Evolutionary conservation across 1,284 basidiomycete species (phyloP), one percentile per base, ranked within the genome.

Genomic region (Boletus semigastroideus): DNA sequence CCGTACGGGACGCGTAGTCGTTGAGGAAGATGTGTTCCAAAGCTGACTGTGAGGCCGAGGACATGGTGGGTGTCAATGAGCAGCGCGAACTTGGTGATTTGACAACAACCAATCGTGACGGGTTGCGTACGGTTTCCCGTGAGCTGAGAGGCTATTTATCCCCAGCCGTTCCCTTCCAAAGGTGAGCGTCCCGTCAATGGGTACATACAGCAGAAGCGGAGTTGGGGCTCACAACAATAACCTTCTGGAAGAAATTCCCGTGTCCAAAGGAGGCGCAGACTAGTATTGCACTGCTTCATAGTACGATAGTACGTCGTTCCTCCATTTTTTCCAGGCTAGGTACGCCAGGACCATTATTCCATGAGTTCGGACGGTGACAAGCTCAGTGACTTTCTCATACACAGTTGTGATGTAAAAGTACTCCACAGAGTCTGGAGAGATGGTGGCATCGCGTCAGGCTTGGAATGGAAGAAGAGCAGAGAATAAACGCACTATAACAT

Each of bases 211-310:
- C 4, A 19, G 16, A 19, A 10, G n/a, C 11, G 36, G 17, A 37
- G 17, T 11, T 10, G 17, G 17, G 17, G 36, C 36, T 17, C 10
- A 11, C 17, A 5, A n/a, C 17, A 11, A 12, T 37, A 5, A 17
- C 9, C 36, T n/a, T 34, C 14, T 22, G 31, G 11, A 44, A 27
- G 5, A 37, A 33, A 20, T 16, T 22, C 16, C 12, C 4, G 5
- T 7, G 22, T n/a, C n/a, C 9, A 31, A n/a, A 17, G 9, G 31
- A 49, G n/a, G 33, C 9, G 6, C 30, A 5, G 33, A 48, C 28
- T 34, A 50, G 37, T 48, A 50, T 48, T 33, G 44, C 44, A 50
- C 49, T 13, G 44, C 44, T 20, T 48, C 22, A 33, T 13, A 11
- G 33, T 50, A 34, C 44, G 17, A 33, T 13, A 11, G 33, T 50